A percentile compares a stretch with the other conserved stretches of the same genome.
These are phyloP conservation scores for Pleurotus citrinopileatus DNA, from an alignment of 768 basidiomycete genomes.

Conservation along the genomic window DNA sequence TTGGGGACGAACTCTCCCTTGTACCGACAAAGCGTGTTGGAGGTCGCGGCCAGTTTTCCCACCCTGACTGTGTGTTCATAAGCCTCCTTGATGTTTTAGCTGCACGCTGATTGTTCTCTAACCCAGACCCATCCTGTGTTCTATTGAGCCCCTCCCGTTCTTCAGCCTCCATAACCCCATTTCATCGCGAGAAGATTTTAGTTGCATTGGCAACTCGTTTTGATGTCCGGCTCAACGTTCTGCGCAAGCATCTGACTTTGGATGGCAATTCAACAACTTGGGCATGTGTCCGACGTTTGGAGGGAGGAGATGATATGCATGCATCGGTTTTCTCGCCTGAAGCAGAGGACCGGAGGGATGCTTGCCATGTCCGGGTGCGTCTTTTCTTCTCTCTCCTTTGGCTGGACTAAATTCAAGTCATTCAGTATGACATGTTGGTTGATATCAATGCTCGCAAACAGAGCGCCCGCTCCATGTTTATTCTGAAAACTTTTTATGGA, in stretches of 20 bases:
- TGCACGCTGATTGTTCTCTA: neutral
- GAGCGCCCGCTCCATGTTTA: conserved; percentile 12
- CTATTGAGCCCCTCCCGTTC: conserved; percentile 22
- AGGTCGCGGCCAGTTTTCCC: neutral
- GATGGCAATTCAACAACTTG: conserved; percentile 18
- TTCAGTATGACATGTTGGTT: conserved; percentile 29
- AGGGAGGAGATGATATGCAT: conserved; percentile 28
- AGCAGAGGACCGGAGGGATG: conserved; percentile 23
- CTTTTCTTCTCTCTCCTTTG: conserved; percentile 2
- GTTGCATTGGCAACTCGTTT: conserved; percentile 18
- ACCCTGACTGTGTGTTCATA: conserved; percentile 14
- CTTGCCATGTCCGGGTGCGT: conserved; percentile 30
- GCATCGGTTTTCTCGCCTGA: conserved; percentile 14
- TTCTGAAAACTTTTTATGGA: conserved; percentile 25
- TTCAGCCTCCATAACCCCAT: neutral
- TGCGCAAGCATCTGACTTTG: neutral
- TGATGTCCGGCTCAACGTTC: neutral
- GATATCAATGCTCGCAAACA: conserved; percentile 21
- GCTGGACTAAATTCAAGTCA: conserved; percentile 4
- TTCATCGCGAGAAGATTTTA: conserved; percentile 15
- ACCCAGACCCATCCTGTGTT: conserved; percentile 24
- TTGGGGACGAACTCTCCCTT: conserved; percentile 22
- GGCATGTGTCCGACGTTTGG: conserved; percentile 21
- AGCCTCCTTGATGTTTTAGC: neutral
- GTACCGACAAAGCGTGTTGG: neutral